Base-by-base conservation (phyloP, 768 basidiomycete genomes). In the Tubosaeta sp. region DNA sequence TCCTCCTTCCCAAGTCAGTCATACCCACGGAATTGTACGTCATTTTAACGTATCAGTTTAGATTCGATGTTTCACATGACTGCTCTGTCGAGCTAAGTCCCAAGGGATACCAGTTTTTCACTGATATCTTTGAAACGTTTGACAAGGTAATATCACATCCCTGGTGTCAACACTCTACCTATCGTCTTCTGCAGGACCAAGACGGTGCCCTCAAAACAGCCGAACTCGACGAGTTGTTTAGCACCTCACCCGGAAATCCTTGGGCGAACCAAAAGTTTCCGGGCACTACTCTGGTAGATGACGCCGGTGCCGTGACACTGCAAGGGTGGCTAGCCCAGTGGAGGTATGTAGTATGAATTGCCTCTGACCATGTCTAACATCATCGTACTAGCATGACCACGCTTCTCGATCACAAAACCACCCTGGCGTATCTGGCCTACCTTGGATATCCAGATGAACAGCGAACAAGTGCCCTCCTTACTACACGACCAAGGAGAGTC, bases 311-410 rank as follows among this genome's bases (percentile, higher is more conserved):
- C 27, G 89, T 97, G 16, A 97, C 95, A n/a, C 71, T 99, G 41
- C 95, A 97, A 72, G 91, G 93, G 1, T 99, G 95, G 95, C 73
- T 98, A 26, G 95, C 95, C 17, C 95, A 97, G 65, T 99, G 95
- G 95, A 95, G 91, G 94, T 93, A 47, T 58, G 77, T 68, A 32
- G 37, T 27, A 50, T 29, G 52, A 42, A 38, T 32, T 51, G 37
- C 46, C 16, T 29, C 43, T 33, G 50, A 32, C 46, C 45, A 35
- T 51, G 38, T 22, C 32, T 34, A 38, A 57, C 43, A 14, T 37
- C 11, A 44, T 34, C 38, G 35, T 32, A 37, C 6, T 55, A 97
- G 95, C 65, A 97, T 98, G 95, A 95, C 94, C 1, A 99, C 95
- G 0, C 77, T 98, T 0, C 79, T 98, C n/a, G 91, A 97, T 57